phyloP scores from a whole-genome alignment of 805 yeast species.

The Yamadazyma endophytica region DNA sequence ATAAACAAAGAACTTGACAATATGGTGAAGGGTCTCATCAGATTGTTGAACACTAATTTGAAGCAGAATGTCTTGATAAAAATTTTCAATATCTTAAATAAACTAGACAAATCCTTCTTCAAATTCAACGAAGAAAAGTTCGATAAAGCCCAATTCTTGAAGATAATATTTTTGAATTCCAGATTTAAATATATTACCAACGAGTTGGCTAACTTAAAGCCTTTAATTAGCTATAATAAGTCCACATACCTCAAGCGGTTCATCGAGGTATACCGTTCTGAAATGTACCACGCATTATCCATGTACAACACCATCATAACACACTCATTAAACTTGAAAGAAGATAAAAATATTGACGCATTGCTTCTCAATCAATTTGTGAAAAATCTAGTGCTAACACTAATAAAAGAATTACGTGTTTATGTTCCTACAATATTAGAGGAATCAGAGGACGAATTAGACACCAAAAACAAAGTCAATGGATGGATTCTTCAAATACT shows the following conservation, averaged over 20 bases:
- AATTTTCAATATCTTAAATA: conserved; percentile 68
- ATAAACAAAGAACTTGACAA: conserved; percentile 53
- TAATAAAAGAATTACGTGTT: conserved; percentile 17
- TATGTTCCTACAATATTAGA: conserved; percentile 18
- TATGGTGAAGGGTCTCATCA: conserved; percentile 70
- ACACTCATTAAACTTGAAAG: conserved; percentile 18
- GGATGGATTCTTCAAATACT: conserved; percentile 77
- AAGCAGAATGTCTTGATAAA: conserved; percentile 78
- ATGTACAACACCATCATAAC: conserved; percentile 60
- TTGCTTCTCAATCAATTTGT: conserved; percentile 25
- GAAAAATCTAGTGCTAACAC: conserved; percentile 23
- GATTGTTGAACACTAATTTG: conserved; percentile 67
- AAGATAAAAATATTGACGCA: conserved; percentile 16
- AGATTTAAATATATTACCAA: conserved; percentile 62
- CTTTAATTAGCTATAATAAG: conserved; percentile 48
- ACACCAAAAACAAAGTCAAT: conserved; percentile 43
- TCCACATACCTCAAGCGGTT: conserved; percentile 70
- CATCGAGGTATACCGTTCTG: conserved; percentile 82
- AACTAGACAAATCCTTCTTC: conserved; percentile 69
- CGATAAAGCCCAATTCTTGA: conserved; percentile 21
- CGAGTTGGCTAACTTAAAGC: conserved; percentile 56
- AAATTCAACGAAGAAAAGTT: conserved; percentile 52
- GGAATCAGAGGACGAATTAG: conserved; percentile 22
- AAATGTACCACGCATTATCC: conserved; percentile 67
- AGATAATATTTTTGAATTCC: conserved; percentile 60